Evolutionary conservation across 495 filamentous ascomycete species (phyloP).

Genomic region (Aspergillus cristatus): DNA sequence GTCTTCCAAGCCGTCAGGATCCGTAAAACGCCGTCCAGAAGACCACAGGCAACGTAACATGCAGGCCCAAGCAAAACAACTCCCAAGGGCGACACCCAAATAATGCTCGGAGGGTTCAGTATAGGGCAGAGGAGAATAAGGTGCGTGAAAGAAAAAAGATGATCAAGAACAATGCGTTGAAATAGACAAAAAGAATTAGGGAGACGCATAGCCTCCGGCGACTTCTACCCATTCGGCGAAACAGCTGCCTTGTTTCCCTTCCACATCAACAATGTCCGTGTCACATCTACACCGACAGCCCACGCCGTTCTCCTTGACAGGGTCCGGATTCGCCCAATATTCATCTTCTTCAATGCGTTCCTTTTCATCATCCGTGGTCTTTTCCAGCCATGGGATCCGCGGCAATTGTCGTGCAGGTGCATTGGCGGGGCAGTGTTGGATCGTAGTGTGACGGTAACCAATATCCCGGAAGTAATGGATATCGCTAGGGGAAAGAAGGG

Average conservation of each 20-base stretch:
- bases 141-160: constrained; percentile 23
- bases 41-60: constrained; percentile 27
- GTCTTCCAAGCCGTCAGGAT: constrained; percentile 34
- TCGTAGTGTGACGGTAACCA: constrained; percentile 96
- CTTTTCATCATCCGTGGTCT: constrained; percentile 75
- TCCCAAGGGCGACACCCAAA: constrained; percentile 23
- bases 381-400: constrained; percentile 73
- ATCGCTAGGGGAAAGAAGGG: constrained; percentile 68
- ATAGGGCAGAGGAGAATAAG: constrained; percentile 25
- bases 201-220: constrained; percentile 86
- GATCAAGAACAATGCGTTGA: constrained; percentile 25
- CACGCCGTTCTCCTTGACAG: constrained; percentile 89
- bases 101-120: constrained; percentile 27
- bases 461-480: constrained; percentile 99
- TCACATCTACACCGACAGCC: constrained; percentile 96
- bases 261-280: constrained; percentile 96
- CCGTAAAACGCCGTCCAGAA: constrained; percentile 38
- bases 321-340: constrained; percentile 87
- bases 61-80: constrained; percentile 31
- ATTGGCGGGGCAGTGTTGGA: constrained; percentile 97
- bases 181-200: constrained; percentile 26
- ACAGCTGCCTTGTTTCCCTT: constrained; percentile 94
- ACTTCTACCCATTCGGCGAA: constrained; percentile 95
- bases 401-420: constrained; percentile 83
- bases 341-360: constrained; percentile 88